Percentiles rank a stretch among this genome's conserved stretches.
phyloP scores from a whole-genome alignment of 208 protist species.

The Angomonas deanei region DNA sequence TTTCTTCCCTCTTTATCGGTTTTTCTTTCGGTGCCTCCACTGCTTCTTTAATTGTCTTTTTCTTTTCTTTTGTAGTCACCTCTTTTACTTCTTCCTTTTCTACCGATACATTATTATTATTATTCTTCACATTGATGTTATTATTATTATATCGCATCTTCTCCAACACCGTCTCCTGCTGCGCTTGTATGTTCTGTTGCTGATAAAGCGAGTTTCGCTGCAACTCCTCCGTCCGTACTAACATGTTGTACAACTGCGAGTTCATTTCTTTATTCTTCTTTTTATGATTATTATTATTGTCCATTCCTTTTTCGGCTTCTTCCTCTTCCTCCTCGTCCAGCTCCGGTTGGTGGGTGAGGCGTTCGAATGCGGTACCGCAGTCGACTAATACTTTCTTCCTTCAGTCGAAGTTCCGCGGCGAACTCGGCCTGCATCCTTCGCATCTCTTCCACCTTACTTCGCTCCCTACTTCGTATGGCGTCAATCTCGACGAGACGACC shows the following conservation, averaged over 20 bases:
- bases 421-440: conserved; percentile 69
- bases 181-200: conserved; percentile 32
- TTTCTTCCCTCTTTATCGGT: neutral
- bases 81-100: neutral
- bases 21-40: neutral
- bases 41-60: neutral
- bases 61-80: neutral
- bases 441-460: conserved; percentile 59
- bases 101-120: neutral
- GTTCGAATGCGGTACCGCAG: conserved; percentile 63
- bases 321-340: neutral
- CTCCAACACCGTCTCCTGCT: conserved; percentile 4
- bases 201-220: conserved; percentile 33
- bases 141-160: neutral
- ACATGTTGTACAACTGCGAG: conserved; percentile 31
- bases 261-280: conserved; percentile 1
- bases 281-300: neutral
- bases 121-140: neutral
- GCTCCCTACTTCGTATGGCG: conserved; percentile 53
- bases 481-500: conserved; percentile 70
- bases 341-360: conserved; percentile 14
- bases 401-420: conserved; percentile 64
- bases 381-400: conserved; percentile 71
- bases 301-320: neutral
- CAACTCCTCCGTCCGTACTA: conserved; percentile 45